Evolutionary conservation across 805 yeast species (phyloP).

Genomic region (Candida jianshihensis): DNA sequence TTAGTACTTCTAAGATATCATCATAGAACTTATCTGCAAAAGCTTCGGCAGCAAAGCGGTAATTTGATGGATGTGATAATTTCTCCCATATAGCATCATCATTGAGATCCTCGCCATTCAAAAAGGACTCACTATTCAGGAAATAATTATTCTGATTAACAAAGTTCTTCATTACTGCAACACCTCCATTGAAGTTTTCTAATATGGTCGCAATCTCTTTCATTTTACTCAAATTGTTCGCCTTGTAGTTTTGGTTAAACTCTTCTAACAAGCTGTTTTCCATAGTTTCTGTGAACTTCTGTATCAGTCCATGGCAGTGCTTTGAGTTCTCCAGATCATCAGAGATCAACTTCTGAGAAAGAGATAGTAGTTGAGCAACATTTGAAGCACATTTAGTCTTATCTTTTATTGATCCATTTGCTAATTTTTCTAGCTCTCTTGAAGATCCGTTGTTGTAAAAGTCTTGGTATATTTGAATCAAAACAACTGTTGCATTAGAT

Average conservation of each 20-base stretch:
- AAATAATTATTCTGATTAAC: constrained; percentile 75
- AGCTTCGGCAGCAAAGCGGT: constrained; percentile 41
- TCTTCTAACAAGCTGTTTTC: constrained; percentile 63
- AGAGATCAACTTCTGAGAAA: constrained; percentile 59
- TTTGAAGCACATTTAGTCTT: constrained; percentile 61
- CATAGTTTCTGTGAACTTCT: constrained; percentile 67
- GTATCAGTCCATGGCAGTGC: constrained; percentile 37
- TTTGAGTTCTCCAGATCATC: constrained; percentile 40
- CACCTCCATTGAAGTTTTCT: constrained; percentile 78
- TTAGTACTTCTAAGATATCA: constrained; percentile 51
- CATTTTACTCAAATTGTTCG: constrained; percentile 63
- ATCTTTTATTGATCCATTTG: constrained; percentile 46
- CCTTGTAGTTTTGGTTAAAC: constrained; percentile 69
- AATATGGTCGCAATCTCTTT: constrained; percentile 69
- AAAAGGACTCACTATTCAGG: constrained; percentile 23
- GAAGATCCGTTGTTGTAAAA: constrained; percentile 47
- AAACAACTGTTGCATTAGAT: constrained; percentile 61
- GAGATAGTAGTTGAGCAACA: constrained; percentile 54
- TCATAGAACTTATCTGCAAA: constrained; percentile 46
- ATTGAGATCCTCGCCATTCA: constrained; percentile 25
- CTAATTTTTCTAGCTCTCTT: constrained; percentile 50
- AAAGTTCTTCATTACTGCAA: constrained; percentile 73
- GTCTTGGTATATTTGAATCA: constrained; percentile 70
- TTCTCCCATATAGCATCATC: constrained; percentile 50
- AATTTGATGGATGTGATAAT: constrained; percentile 52